A percentile compares a stretch with the other conserved stretches of the same genome.
These are phyloP conservation scores for Quercus rubra DNA, from an alignment of 306 rosid species.

Conservation along the genomic window DNA sequence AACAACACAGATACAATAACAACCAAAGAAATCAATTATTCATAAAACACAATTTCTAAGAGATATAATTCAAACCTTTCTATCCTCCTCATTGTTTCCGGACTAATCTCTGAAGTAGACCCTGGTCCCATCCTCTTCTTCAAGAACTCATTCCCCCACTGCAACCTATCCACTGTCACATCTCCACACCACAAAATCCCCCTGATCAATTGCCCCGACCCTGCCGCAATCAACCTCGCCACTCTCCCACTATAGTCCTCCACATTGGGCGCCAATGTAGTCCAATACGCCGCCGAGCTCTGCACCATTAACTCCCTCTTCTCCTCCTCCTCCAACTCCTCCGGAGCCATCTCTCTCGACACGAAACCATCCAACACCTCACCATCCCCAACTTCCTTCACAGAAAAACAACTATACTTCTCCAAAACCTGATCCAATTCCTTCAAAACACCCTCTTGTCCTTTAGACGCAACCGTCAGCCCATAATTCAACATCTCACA, in stretches of 20 bases:
- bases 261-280: conserved; percentile 86
- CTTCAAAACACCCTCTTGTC: conserved; percentile 43
- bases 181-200: conserved; percentile 91
- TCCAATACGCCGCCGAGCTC: conserved; percentile 79
- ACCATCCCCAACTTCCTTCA: conserved; percentile 46
- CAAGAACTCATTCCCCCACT: conserved; percentile 73
- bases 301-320: conserved; percentile 43
- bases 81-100: conserved; percentile 42
- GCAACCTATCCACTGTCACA: conserved; percentile 77
- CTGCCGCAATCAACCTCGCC: conserved; percentile 70
- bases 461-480: conserved; percentile 56
- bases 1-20: background rate
- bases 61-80: conserved; percentile 33
- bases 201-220: conserved; percentile 74
- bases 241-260: conserved; percentile 64
- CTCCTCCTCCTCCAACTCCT: conserved; percentile 37
- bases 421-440: conserved; percentile 60
- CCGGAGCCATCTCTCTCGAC: conserved; percentile 45
- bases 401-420: conserved; percentile 58
- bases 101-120: conserved; percentile 46
- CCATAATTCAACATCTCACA: conserved; percentile 65
- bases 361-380: conserved; percentile 52
- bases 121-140: conserved; percentile 49
- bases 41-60: background rate
- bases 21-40: background rate